These are phyloP conservation scores for Septoria linicola DNA, from an alignment of 2,329 filamentous ascomycete species.

Conservation along the genomic window DNA sequence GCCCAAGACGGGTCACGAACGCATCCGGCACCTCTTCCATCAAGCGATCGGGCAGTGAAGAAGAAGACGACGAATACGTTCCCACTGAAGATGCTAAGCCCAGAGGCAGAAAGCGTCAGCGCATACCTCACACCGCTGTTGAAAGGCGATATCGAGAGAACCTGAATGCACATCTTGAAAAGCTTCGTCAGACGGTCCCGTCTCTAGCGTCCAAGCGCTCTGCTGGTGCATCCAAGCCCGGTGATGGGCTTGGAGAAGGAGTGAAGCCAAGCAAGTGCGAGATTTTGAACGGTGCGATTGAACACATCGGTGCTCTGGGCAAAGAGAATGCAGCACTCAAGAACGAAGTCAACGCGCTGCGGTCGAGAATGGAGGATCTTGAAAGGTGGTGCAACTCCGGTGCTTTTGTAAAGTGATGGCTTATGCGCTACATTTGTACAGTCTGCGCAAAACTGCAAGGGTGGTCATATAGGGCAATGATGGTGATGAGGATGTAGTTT, in stretches of 20 bases:
- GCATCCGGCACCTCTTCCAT: slow-evolving; percentile 20
- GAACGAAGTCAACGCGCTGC: slow-evolving; percentile 31
- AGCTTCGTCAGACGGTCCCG: slow-evolving; percentile 36
- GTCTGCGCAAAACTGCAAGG: no score
- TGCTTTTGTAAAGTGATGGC: slow-evolving; percentile 18
- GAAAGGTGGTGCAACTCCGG: slow-evolving; percentile 29
- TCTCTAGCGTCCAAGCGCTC: slow-evolving; percentile 29
- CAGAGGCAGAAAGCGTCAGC: slow-evolving; percentile 36
- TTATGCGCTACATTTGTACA: background rate
- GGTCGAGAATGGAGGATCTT: slow-evolving; percentile 31
- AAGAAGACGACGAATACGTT: slow-evolving; percentile 35
- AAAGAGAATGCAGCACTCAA: slow-evolving; percentile 32
- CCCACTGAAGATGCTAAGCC: slow-evolving; percentile 24
- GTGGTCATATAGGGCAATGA: no score
- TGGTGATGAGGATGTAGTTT: no score
- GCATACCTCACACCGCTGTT: slow-evolving; percentile 40
- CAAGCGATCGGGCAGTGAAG: slow-evolving; percentile 32
- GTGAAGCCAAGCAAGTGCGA: slow-evolving; percentile 41
- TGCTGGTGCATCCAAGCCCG: slow-evolving; percentile 20
- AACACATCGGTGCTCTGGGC: slow-evolving; percentile 35
- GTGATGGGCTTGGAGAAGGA: slow-evolving; percentile 26
- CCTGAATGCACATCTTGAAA: slow-evolving; percentile 39
- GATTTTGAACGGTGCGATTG: slow-evolving; percentile 38
- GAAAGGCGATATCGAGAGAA: slow-evolving; percentile 41
- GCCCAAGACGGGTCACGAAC: slow-evolving; percentile 19